phyloP scores from a whole-genome alignment of 2,329 filamentous ascomycete species.

The Cercospora sp. region DNA sequence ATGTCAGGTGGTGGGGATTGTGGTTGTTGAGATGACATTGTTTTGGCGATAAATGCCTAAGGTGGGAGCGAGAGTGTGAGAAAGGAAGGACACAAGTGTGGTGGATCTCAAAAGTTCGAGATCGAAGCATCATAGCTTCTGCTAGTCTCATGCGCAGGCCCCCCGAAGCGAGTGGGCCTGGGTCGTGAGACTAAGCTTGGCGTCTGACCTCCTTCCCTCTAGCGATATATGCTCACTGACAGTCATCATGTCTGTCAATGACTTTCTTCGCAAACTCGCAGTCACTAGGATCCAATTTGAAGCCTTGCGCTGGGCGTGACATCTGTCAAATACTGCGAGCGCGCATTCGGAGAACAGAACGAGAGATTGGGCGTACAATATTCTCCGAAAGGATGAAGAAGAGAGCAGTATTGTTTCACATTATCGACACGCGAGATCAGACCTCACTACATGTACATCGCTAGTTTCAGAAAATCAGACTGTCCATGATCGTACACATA shows the following conservation, averaged over 20 bases:
- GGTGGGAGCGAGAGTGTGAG: not conserved
- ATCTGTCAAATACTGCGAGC: too few relatives aligned
- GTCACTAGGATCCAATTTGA: too few relatives aligned
- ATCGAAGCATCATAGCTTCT: slow-evolving; percentile 3
- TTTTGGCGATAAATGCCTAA: not conserved
- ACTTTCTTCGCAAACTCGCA: too few relatives aligned
- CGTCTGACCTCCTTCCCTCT: not conserved
- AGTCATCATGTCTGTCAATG: not conserved
- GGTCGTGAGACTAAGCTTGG: not conserved
- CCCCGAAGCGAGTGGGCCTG: not conserved
- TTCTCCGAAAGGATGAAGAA: too few relatives aligned
- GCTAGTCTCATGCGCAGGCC: not conserved
- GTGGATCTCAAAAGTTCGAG: not conserved
- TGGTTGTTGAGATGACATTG: slow-evolving; percentile 16
- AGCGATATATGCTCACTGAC: not conserved
- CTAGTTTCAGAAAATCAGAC: not conserved
- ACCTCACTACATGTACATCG: too few relatives aligned
- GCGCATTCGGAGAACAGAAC: too few relatives aligned
- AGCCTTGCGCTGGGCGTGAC: too few relatives aligned
- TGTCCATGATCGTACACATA: not conserved
- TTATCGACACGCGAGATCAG: not conserved
- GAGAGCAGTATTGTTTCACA: not conserved
- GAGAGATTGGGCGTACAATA: too few relatives aligned
- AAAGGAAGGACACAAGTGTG: not conserved
- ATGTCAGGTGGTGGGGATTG: slow-evolving; percentile 31